Evolutionary conservation across 108 stramenopile genomes (phyloP).

Genomic region (Nitzschia inconspicua): DNA sequence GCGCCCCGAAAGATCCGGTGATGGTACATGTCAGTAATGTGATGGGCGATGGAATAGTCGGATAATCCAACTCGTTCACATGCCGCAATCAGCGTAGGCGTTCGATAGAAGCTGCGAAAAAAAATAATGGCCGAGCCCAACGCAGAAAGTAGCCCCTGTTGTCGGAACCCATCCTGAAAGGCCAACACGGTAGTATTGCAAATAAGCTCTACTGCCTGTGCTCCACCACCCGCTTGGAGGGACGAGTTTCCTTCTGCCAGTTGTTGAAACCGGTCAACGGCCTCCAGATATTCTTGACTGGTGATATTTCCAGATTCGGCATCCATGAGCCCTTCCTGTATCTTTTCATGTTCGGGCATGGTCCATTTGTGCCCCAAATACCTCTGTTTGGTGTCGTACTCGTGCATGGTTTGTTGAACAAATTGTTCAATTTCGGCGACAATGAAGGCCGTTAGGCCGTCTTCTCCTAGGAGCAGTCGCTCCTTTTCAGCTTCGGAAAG

Average conservation of each 20-base stretch:
- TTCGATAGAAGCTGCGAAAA: not conserved
- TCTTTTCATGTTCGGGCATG: not conserved
- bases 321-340: not conserved
- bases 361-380: too few relatives aligned
- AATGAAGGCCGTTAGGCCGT: constrained; percentile 5
- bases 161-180: not conserved
- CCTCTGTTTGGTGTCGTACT: not conserved
- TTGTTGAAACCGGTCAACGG: too few relatives aligned
- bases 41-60: constrained; percentile 8
- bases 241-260: too few relatives aligned
- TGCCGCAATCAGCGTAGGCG: constrained; percentile 2
- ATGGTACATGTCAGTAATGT: constrained; percentile 18
- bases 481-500: constrained; percentile 1
- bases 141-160: constrained; percentile 3
- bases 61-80: constrained; percentile 2
- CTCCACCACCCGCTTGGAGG: too few relatives aligned
- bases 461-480: constrained; percentile 1
- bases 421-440: constrained; percentile 11
- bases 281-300: not conserved
- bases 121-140: constrained; percentile 12
- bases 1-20: constrained; percentile 12
- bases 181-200: not conserved
- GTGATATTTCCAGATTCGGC: not conserved
- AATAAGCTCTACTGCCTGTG: not conserved
- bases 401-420: not conserved